phyloP scores from a whole-genome alignment of 805 yeast genomes.

The Kodamaea neixiangensis region DNA sequence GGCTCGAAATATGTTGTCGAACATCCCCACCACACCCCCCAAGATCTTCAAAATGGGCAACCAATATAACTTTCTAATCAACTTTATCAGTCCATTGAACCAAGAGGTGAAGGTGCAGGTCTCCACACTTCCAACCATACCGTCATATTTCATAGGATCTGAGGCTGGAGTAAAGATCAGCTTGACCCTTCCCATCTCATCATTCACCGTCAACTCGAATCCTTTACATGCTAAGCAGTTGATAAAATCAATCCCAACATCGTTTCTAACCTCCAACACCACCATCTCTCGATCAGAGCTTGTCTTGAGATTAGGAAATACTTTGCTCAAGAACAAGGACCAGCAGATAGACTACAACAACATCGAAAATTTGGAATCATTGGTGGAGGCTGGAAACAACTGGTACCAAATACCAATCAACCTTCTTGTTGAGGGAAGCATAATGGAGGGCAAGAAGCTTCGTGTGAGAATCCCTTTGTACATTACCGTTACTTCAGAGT shows the following conservation, averaged over 20 bases:
- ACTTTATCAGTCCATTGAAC: constrained; percentile 34
- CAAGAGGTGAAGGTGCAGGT: constrained; percentile 22
- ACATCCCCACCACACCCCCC: constrained; percentile 9
- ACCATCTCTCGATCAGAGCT: constrained; percentile 33
- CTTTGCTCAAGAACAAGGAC: constrained; percentile 3
- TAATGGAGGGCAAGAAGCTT: constrained; percentile 1
- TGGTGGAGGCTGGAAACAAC: constrained; percentile 28
- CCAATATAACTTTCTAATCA: constrained; percentile 25
- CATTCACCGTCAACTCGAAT: constrained; percentile 21
- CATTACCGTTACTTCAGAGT: constrained; percentile 25
- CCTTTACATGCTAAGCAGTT: constrained; percentile 21
- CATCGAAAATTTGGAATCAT: constrained; percentile 14
- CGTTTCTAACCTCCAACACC: constrained; percentile 30
- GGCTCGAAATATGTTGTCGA: constrained; percentile 7
- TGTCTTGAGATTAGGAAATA: constrained; percentile 24
- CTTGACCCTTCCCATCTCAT: constrained; percentile 28
- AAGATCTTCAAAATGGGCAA: constrained; percentile 14
- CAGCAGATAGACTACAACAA: constrained; percentile 5
- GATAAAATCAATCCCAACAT: constrained; percentile 38
- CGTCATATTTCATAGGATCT: constrained; percentile 15
- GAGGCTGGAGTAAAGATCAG: constrained; percentile 11
- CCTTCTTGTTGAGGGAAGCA: constrained; percentile 10
- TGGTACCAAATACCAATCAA: constrained; percentile 40
- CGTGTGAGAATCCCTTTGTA: constrained; percentile 31
- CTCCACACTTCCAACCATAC: constrained; percentile 24